Base-by-base conservation (phyloP, 306 rosid species). In the Mimosa pudica region DNA sequence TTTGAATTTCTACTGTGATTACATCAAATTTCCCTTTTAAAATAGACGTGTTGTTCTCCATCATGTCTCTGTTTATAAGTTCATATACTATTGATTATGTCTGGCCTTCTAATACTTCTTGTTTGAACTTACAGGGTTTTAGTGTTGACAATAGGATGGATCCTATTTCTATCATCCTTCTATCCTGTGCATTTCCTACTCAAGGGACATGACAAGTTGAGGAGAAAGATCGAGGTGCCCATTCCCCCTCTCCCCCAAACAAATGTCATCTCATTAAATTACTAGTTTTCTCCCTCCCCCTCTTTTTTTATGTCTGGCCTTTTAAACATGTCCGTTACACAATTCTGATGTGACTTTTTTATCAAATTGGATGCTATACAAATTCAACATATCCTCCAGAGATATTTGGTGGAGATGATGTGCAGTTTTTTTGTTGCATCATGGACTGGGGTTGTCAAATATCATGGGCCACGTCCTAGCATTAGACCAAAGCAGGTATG, bases 381-480 rank as follows among this genome's bases (percentile, higher is more conserved):
- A 76, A 55, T 58, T 36, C 30, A 66, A 78, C 68, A 10, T 85
- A 82, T 81, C 77, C 42, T 84, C 55, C 82, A 92, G 97, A 89
- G 97, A 87, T 76, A 57, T 49, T 85, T 93, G 90, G 97, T 90
- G 88, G 97, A 90, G 91, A 84, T 93, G 81, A 90, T 93, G 44
- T 93, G 97, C 84, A 80, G 94, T 85, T 88, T 93, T 89, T 93
- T 93, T 87, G 97, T 90, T 82, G 91, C 97, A 61, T 93, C 97
- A 49, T 93, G 97, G 97, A 93, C 97, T 78, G 96, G 97, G 76
- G 96, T 93, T 83, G 96, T 93, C 79, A 93, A 84, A 82, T 92
- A 92, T 87, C 97, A 92, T 73, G 97, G 97, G 4, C 97, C 97
- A 73, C 85, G 89, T 77, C 97, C 97, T 75, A 85, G 96, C 87